Evolutionary conservation across 345 rosid genomes (phyloP).

Genomic region (Salix brachista): DNA sequence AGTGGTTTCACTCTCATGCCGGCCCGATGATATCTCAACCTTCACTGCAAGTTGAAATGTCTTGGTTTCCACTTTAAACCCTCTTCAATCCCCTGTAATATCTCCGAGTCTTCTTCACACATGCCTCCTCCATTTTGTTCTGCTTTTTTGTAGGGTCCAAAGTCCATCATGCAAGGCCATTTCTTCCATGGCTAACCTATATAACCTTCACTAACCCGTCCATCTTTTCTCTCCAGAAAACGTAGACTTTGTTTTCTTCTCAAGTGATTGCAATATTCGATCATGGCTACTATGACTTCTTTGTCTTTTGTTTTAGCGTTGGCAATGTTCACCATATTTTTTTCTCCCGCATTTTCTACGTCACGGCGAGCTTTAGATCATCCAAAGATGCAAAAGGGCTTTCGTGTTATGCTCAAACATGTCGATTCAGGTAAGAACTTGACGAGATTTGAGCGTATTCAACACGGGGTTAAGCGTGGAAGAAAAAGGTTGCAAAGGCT

Average conservation of each 20-base stretch:
- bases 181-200: neutral
- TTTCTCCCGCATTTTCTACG: conserved; percentile 11
- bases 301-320: neutral
- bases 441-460: conserved; percentile 63
- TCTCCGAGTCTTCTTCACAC: conserved; percentile 3
- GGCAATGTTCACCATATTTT: neutral
- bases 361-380: conserved; percentile 21
- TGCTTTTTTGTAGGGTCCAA: neutral
- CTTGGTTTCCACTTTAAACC: conserved; percentile 17
- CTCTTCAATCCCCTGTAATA: neutral
- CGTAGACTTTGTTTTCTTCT: neutral
- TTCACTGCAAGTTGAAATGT: conserved; percentile 15
- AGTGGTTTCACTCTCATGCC: neutral
- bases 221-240: neutral
- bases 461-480: conserved; percentile 64
- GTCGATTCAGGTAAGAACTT: conserved; percentile 73
- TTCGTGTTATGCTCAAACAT: conserved; percentile 50
- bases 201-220: neutral
- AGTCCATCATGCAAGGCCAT: neutral
- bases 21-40: conserved; percentile 27
- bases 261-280: neutral
- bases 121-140: conserved; percentile 4
- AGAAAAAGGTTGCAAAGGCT: conserved; percentile 51
- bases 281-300: conserved; percentile 15
- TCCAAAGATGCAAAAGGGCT: conserved; percentile 22